Evolutionary conservation across 2,329 filamentous ascomycete species (phyloP).

Genomic region (Cordyceps tenuipes): DNA sequence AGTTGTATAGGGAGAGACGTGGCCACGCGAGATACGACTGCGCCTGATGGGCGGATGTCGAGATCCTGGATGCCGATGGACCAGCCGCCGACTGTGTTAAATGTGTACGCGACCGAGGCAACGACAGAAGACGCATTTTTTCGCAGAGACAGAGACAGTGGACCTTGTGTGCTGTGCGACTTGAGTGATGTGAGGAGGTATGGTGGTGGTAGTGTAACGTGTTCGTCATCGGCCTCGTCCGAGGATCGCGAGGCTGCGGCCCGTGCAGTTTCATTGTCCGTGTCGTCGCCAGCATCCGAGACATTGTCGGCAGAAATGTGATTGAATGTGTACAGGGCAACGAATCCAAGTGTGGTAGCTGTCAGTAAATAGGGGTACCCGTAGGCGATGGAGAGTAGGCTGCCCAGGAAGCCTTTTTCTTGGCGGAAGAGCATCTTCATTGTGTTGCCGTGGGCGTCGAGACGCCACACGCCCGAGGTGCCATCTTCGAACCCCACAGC

Average conservation of each 20-base stretch:
- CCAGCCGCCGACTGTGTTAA: constrained; percentile 73
- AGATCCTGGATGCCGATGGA: constrained; percentile 88
- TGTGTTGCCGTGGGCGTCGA: constrained; percentile 37
- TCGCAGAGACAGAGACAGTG: constrained; percentile 77
- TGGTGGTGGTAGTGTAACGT: constrained; percentile 18
- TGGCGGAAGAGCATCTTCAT: constrained; percentile 51
- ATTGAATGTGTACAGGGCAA: constrained; percentile 68
- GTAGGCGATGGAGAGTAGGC: constrained; percentile 62
- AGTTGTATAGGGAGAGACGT: constrained; percentile 27
- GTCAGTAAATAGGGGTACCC: constrained; percentile 70
- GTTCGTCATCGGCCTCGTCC: neutral
- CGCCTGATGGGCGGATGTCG: constrained; percentile 42
- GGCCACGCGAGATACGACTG: constrained; percentile 29
- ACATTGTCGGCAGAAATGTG: constrained; percentile 12
- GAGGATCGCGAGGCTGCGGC: neutral
- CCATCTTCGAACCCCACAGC: constrained; percentile 65
- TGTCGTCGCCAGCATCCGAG: constrained; percentile 1
- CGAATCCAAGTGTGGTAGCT: constrained; percentile 62
- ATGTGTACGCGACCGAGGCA: constrained; percentile 81
- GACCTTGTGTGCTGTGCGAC: constrained; percentile 70
- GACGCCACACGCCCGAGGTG: constrained; percentile 59
- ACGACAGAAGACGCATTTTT: constrained; percentile 54
- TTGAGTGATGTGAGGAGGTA: constrained; percentile 65
- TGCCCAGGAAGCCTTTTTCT: constrained; percentile 52
- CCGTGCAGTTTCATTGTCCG: constrained; percentile 2